phyloP scores from a whole-genome alignment of 768 basidiomycete genomes.

The Lentinula sp. region DNA sequence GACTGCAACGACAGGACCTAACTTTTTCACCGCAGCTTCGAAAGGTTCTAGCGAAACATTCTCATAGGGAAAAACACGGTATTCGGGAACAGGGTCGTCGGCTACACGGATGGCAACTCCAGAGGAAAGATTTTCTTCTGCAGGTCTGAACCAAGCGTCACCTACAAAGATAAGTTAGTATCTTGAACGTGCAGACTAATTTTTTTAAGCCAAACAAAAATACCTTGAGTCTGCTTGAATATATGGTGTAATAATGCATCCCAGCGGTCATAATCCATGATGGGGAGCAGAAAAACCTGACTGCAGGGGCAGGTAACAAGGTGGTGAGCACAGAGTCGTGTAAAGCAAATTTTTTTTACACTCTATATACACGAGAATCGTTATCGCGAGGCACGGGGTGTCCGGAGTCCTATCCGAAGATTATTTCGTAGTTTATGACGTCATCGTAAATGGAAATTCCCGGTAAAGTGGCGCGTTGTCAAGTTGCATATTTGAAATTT shows the following conservation, averaged over 20 bases:
- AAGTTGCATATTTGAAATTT: not conserved
- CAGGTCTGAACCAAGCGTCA: slow-evolving; percentile 53
- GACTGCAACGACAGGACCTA: slow-evolving; percentile 56
- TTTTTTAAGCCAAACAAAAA: too few species aligned
- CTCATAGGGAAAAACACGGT: slow-evolving; percentile 44
- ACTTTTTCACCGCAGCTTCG: slow-evolving; percentile 43
- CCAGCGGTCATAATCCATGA: slow-evolving; percentile 44
- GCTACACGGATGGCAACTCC: slow-evolving; percentile 48
- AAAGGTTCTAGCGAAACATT: slow-evolving; percentile 47
- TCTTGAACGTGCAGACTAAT: not conserved
- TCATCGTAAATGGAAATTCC: not conserved
- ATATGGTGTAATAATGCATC: slow-evolving; percentile 50
- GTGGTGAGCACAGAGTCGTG: not conserved
- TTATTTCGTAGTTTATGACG: not conserved
- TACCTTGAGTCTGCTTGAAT: slow-evolving; percentile 20
- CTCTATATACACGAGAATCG: not conserved
- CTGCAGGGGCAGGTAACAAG: not conserved
- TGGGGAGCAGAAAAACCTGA: not conserved
- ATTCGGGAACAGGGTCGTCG: not conserved
- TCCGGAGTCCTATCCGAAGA: not conserved
- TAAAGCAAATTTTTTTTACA: not conserved
- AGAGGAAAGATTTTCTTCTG: slow-evolving; percentile 45
- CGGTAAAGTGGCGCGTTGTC: not conserved
- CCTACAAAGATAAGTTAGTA: slow-evolving; percentile 16
- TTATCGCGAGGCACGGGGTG: not conserved